These are phyloP conservation scores for Chlamydomonas applanata DNA, from an alignment of 139 green algal genomes.

Conservation along the genomic window DNA sequence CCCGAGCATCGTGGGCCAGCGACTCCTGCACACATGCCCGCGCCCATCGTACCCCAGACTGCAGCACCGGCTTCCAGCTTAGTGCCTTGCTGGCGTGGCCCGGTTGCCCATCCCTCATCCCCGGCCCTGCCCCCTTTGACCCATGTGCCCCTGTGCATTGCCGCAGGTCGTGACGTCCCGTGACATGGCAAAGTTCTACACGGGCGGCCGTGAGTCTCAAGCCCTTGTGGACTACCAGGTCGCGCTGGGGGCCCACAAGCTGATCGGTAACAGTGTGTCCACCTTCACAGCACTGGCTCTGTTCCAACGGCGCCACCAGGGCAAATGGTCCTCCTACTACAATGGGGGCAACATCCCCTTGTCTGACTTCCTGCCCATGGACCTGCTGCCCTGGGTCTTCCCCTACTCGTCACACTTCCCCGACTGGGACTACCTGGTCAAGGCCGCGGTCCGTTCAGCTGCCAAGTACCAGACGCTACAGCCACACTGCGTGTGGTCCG, in stretches of 20 bases:
- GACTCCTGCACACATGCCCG: too few relatives aligned
- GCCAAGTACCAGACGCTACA: slow-evolving; percentile 12
- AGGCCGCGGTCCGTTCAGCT: not conserved
- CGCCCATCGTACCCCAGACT: too few relatives aligned
- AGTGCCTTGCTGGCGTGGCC: too few relatives aligned
- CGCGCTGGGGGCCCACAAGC: not conserved
- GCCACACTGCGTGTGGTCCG: slow-evolving; percentile 42
- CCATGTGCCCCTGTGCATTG: too few relatives aligned
- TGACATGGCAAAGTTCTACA: not conserved
- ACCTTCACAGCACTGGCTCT: slow-evolving; percentile 1
- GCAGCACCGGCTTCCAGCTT: too few relatives aligned
- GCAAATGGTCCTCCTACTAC: slow-evolving; percentile 9
- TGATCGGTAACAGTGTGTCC: not conserved
- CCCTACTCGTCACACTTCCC: not conserved
- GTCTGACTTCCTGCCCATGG: slow-evolving; percentile 1
- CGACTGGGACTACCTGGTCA: not conserved
- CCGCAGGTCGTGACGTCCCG: too few relatives aligned
- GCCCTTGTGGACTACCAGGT: slow-evolving; percentile 14
- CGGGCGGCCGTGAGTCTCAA: not conserved
- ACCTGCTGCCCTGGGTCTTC: slow-evolving; percentile 6
- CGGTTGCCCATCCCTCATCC: too few relatives aligned
- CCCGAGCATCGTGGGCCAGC: too few relatives aligned
- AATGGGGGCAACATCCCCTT: slow-evolving; percentile 11
- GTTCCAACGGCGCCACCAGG: slow-evolving; percentile 1
- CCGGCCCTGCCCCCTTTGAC: too few relatives aligned